Conservation (phyloP, 768 basidiomycete genomes). For the Gymnopilus junonius region DNA sequence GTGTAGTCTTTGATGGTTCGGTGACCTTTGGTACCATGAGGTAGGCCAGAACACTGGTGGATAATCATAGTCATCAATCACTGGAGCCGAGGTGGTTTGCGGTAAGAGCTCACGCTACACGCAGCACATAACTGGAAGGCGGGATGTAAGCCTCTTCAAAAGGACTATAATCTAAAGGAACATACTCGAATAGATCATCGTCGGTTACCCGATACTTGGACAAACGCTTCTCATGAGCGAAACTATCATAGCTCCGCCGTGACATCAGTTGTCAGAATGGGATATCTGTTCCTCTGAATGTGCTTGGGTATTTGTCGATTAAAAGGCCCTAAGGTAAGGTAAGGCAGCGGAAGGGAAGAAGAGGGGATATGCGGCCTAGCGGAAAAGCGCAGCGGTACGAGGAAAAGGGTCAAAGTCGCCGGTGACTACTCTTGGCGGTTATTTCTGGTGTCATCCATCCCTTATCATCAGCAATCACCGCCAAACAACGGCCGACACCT, state of each 20-base stretch:
- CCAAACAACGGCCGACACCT: conserved; percentile 16
- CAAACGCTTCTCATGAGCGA: conserved; percentile 70
- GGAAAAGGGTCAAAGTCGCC: conserved; percentile 14
- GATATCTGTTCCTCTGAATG: neutral
- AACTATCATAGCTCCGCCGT: conserved; percentile 75
- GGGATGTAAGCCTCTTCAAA: neutral
- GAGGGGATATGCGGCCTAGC: neutral
- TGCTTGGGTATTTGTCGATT: neutral
- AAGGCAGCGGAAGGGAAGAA: neutral
- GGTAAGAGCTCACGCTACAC: conserved; percentile 72
- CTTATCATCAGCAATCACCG: conserved; percentile 20
- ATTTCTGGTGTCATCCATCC: conserved; percentile 7
- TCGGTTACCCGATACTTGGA: conserved; percentile 81
- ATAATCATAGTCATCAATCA: conserved; percentile 18
- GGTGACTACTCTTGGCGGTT: neutral
- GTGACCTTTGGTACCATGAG: conserved; percentile 64
- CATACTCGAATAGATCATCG: conserved; percentile 85
- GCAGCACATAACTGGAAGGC: conserved; percentile 69
- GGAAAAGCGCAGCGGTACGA: neutral
- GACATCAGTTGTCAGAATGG: conserved; percentile 49
- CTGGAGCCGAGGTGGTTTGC: conserved; percentile 7
- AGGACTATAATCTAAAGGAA: conserved; percentile 15
- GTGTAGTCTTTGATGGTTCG: conserved; percentile 34
- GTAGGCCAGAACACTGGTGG: conserved; percentile 69
- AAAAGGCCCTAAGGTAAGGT: neutral